Evolutionary conservation across 2,329 filamentous ascomycete genomes (phyloP), one percentile per base, ranked within the genome.

Genomic region (Exserohilum rostratum): DNA sequence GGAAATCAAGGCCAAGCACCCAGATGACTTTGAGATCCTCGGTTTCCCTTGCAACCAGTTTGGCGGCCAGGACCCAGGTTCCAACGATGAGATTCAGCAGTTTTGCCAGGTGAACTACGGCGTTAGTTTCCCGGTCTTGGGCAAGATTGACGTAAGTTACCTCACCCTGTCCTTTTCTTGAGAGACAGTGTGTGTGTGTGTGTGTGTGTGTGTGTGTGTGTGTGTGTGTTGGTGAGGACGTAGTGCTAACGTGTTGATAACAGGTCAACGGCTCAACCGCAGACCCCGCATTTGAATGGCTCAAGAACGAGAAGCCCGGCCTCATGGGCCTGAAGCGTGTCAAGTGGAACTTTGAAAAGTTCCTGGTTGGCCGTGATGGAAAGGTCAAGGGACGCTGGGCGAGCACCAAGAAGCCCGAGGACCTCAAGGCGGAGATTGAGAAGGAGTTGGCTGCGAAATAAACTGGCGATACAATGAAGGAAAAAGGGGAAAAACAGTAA

Each of bases 301-400:
- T 88, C 77, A 88, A 88, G 81, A 77, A 76, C 53, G 79, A 84
- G 76, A 89, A 91, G 82, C 85, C 93, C 0, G 93, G 95, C 18
- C 71, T 97, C 51, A 79, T 98, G 79, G 95, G 95, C 17, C 76
- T 98, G 72, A 93, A 96, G 87, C 79, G 88, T 59, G 83, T 99
- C 69, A 97, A 98, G 89, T 99, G 95, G 95, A 99, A 99, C 80
- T 99, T 98, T 81, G 95, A 99, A 79, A 99, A 99, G 85, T 99
- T 97, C 79, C 80, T 99, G 61, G 82, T 99, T 62, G 89, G 88
- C 57, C 85, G 86, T 58, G 91, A 98, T 76, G 95, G 95, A 22
- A 84, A 89, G 79, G 91, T 98, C 66, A 89, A 90, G 78, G 84
- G 84, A 25, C 82, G 95, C 62, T 99, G 92, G 91, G 90, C 91